A percentile compares a stretch with the other conserved stretches of the same genome.
These are phyloP conservation scores for Cryptosporidium tyzzeri DNA, from an alignment of 169 alveolate genomes.

Conservation along the genomic window DNA sequence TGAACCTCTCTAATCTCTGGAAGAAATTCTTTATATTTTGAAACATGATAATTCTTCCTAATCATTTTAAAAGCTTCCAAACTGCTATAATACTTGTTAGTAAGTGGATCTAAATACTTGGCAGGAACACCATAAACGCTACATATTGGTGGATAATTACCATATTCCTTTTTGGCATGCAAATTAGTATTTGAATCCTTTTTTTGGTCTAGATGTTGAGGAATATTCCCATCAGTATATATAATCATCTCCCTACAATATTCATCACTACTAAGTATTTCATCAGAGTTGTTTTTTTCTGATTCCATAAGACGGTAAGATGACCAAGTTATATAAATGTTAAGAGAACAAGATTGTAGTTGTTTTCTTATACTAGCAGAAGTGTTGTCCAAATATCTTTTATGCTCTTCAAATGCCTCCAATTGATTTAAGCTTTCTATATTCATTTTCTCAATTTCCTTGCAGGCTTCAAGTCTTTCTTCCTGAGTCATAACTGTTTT, in stretches of 20 bases:
- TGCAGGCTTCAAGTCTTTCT: slow-evolving; percentile 50
- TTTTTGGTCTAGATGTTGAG: slow-evolving; percentile 8
- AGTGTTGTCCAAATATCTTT: slow-evolving; percentile 51
- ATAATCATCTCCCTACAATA: slow-evolving; percentile 62
- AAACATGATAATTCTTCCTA: slow-evolving; percentile 45
- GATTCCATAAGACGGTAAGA: slow-evolving; percentile 72
- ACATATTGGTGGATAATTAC: not conserved
- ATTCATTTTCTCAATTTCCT: slow-evolving; percentile 55
- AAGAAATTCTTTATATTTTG: slow-evolving; percentile 17
- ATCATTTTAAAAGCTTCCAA: slow-evolving; percentile 50
- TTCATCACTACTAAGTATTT: slow-evolving; percentile 32
- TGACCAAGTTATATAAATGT: slow-evolving; percentile 62
- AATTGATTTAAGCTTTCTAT: slow-evolving; percentile 40
- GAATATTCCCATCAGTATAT: slow-evolving; percentile 62
- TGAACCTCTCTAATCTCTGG: slow-evolving; percentile 26
- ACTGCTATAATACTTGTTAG: slow-evolving; percentile 49
- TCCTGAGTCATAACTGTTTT: slow-evolving; percentile 52
- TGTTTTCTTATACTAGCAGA: slow-evolving; percentile 68
- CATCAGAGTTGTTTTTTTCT: slow-evolving; percentile 52
- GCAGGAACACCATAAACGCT: slow-evolving; percentile 47
- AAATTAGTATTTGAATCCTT: not conserved
- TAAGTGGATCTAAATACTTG: slow-evolving; percentile 61
- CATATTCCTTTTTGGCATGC: not conserved
- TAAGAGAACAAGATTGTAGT: slow-evolving; percentile 51
- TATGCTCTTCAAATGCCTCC: slow-evolving; percentile 69